phyloP scores from a whole-genome alignment of 2,329 filamentous ascomycete species.

The Aureobasidium melanogenum region DNA sequence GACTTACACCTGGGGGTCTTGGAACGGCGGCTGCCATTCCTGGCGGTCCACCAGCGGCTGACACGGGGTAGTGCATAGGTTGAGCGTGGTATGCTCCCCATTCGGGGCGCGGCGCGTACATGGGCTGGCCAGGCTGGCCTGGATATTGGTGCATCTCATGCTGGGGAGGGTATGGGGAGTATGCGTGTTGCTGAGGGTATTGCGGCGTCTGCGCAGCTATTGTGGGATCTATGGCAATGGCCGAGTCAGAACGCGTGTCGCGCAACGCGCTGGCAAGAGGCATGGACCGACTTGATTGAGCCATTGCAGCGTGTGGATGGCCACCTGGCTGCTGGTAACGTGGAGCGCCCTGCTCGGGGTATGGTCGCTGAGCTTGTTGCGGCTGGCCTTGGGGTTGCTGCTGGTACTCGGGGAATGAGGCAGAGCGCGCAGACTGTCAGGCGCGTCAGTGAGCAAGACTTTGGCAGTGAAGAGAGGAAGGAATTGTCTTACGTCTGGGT shows the following conservation, averaged over 20 bases:
- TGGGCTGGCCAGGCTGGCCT: slow-evolving; percentile 49
- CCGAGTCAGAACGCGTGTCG: slow-evolving; percentile 82
- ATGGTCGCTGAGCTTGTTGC: slow-evolving; percentile 27
- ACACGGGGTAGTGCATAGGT: slow-evolving; percentile 42
- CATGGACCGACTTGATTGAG: slow-evolving; percentile 98
- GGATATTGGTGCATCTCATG: slow-evolving; percentile 81
- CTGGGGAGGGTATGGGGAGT: slow-evolving; percentile 77
- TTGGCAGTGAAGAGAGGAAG: slow-evolving; percentile 58
- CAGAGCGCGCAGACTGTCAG: slow-evolving; percentile 66
- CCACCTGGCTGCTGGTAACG: slow-evolving; percentile 69
- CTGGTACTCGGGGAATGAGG: slow-evolving; percentile 75
- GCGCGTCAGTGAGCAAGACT: slow-evolving; percentile 79
- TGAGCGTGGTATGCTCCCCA: slow-evolving; percentile 58
- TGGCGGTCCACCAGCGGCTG: slow-evolving; percentile 47
- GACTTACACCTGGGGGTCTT: slow-evolving; percentile 54
- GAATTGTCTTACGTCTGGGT: slow-evolving; percentile 46
- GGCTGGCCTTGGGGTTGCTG: slow-evolving; percentile 47
- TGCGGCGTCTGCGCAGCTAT: slow-evolving; percentile 85
- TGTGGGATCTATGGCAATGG: slow-evolving; percentile 98
- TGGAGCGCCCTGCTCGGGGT: slow-evolving; percentile 20
- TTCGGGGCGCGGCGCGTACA: slow-evolving; percentile 59
- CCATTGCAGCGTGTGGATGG: slow-evolving; percentile 79
- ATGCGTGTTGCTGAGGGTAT: slow-evolving; percentile 69
- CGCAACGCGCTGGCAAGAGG: slow-evolving; percentile 57
- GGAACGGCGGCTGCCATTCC: slow-evolving; percentile 53